Evolutionary conservation across 345 rosid genomes (phyloP).

Genomic region (Reutealis trisperma): DNA sequence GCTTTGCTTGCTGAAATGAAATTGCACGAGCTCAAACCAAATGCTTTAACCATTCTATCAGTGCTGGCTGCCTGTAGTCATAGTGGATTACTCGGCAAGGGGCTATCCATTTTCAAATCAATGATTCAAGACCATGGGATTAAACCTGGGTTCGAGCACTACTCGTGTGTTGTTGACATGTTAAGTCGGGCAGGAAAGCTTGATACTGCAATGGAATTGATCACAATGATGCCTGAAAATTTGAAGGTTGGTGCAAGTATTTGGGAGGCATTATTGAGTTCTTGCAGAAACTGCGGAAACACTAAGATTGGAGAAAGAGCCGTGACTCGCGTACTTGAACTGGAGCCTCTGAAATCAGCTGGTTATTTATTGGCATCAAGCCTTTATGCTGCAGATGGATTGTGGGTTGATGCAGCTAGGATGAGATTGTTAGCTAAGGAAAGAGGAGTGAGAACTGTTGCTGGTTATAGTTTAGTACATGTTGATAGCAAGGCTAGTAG

Average conservation of each 20-base stretch:
- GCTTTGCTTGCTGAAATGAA: constrained; percentile 53
- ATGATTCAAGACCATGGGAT: constrained; percentile 44
- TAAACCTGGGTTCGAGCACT: constrained; percentile 54
- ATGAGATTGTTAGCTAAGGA: constrained; percentile 60
- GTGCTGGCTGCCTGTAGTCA: constrained; percentile 74
- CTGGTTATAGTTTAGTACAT: constrained; percentile 63
- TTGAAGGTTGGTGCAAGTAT: constrained; percentile 47
- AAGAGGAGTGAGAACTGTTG: constrained; percentile 42
- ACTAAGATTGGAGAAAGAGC: constrained; percentile 39
- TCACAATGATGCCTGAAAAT: constrained; percentile 46
- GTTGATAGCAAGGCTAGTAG: constrained; percentile 33
- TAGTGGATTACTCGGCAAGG: constrained; percentile 62
- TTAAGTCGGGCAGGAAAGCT: constrained; percentile 67
- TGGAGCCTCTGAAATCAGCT: constrained; percentile 55
- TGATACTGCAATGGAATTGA: constrained; percentile 46
- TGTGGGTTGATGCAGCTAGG: constrained; percentile 49
- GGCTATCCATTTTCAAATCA: constrained; percentile 56
- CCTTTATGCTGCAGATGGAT: constrained; percentile 50
- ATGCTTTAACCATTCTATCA: constrained; percentile 56
- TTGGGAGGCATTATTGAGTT: constrained; percentile 69
- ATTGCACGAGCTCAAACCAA: constrained; percentile 48
- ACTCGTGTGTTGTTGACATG: constrained; percentile 70
- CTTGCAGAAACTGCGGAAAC: constrained; percentile 52
- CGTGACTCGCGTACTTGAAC: constrained; percentile 46
- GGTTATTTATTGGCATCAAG: constrained; percentile 64